These are phyloP conservation scores for Lichtheimia ornata DNA, from an alignment of 371 early-diverging fungal genomes.

Conservation along the genomic window DNA sequence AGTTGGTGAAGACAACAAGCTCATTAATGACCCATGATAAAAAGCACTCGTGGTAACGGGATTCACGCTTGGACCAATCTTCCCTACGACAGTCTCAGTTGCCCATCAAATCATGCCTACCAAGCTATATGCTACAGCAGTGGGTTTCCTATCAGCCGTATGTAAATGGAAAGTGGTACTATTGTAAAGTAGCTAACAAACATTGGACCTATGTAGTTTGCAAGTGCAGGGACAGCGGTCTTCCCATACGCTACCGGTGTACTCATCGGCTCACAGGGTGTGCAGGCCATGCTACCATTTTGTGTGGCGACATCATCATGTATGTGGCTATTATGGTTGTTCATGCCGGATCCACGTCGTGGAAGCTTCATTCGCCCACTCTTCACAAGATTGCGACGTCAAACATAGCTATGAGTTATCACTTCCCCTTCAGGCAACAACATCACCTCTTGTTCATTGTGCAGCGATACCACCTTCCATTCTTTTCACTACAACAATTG, in stretches of 20 bases:
- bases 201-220: slow-evolving; percentile 16
- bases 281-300: slow-evolving; percentile 26
- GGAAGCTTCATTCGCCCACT: neutral
- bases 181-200: neutral
- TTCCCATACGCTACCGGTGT: slow-evolving; percentile 28
- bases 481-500: too few species aligned
- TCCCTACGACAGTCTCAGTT: slow-evolving; percentile 29
- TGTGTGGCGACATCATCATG: slow-evolving; percentile 15
- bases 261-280: slow-evolving; percentile 21
- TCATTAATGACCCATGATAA: neutral
- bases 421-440: too few species aligned
- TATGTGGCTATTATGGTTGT: slow-evolving; percentile 23
- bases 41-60: slow-evolving; percentile 22
- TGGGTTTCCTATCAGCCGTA: slow-evolving; percentile 30
- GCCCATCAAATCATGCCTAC: slow-evolving; percentile 18
- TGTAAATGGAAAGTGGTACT: neutral
- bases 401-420: too few species aligned
- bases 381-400: too few species aligned
- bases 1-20: too few species aligned
- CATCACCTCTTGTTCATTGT: too few species aligned
- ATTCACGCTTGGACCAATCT: slow-evolving; percentile 26
- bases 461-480: too few species aligned
- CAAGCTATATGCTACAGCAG: slow-evolving; percentile 18
- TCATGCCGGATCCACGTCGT: slow-evolving; percentile 21
- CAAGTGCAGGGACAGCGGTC: slow-evolving; percentile 24